Base-by-base conservation (phyloP, 2,329 filamentous ascomycete genomes). In the Paraphoma chrysanthemicola region DNA sequence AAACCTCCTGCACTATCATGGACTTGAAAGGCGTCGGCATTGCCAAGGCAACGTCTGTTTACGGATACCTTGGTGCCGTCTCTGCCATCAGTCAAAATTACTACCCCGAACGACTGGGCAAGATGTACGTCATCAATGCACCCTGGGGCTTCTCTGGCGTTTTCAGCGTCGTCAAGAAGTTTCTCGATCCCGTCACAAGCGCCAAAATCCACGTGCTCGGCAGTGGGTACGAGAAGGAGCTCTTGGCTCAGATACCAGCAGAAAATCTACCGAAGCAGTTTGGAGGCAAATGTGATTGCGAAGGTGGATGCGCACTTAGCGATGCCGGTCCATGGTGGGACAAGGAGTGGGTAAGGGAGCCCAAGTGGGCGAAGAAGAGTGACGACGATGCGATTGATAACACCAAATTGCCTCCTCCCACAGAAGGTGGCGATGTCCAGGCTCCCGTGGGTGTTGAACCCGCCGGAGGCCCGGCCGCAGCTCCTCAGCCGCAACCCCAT, bases 1-100 rank as follows among this genome's bases (percentile, higher is more conserved):
- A 99, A 84, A 99, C 95, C 23, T 97, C 92, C 83, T 98, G 95
- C 88, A 94, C 91, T 63, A 93, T 99, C 81, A 95, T 98, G 90
- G 95, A 99, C 80, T 86, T 97, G 78, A 97, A 97, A 83, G 93
- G 93, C 60, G 93, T 99, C 23, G 92, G 92, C 56, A 81, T 98
- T 68, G 85, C 84, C 76, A 95, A 90, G 80, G 88, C 92, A 43
- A 85, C 88, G 60, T 90, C 90, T 59, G 94, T 97, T 56, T 97
- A 96, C 83, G 85, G 87, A 52, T 98, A 97, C 82, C 86, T 99
- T 67, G 87, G 87, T 71, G 86, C 90, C 76, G 93, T 92, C 44
- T 95, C 92, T 33, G 88, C 83, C 77, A 91, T 99, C 80, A 96
- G 92, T 64, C 95, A 98, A 81, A 97, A 98, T 86, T 96, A 98